These are phyloP conservation scores for Cyclotella cryptica DNA, from an alignment of 108 stramenopile genomes.

Conservation along the genomic window DNA sequence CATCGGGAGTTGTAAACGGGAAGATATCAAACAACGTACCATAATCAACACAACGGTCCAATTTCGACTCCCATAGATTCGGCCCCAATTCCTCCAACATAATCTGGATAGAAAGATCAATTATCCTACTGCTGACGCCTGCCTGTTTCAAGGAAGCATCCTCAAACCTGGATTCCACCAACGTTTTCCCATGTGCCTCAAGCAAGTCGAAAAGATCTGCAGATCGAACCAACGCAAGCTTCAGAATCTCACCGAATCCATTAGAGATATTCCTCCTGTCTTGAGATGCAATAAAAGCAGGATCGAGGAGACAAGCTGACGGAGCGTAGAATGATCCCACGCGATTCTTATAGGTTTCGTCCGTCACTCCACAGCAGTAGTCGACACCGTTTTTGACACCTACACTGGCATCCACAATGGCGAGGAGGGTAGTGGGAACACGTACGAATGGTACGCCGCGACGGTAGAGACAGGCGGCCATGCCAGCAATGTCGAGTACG, in stretches of 20 bases:
- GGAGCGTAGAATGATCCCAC: constrained; percentile 96
- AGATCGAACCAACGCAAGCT: constrained; percentile 93
- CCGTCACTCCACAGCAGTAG: constrained; percentile 81
- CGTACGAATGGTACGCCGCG: constrained; percentile 92
- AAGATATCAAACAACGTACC: constrained; percentile 53
- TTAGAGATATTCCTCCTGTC: constrained; percentile 89
- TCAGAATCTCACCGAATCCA: constrained; percentile 96
- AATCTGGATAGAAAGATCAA: constrained; percentile 94
- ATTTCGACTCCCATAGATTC: constrained; percentile 94
- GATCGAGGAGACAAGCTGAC: constrained; percentile 83
- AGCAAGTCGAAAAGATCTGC: constrained; percentile 91
- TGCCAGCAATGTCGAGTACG: constrained; percentile 94
- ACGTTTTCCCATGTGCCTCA: constrained; percentile 88
- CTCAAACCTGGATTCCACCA: constrained; percentile 80
- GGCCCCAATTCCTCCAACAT: constrained; percentile 98
- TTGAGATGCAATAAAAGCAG: constrained; percentile 91
- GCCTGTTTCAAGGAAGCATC: constrained; percentile 57
- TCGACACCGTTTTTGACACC: constrained; percentile 98
- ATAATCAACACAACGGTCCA: constrained; percentile 94
- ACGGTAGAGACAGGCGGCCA: constrained; percentile 95
- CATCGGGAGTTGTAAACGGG: neutral
- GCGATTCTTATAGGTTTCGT: constrained; percentile 96
- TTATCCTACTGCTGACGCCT: constrained; percentile 84
- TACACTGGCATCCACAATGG: constrained; percentile 97
- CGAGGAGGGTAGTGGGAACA: constrained; percentile 94